Conservation (phyloP, 2,329 filamentous ascomycete genomes). For the Fusarium sp. region DNA sequence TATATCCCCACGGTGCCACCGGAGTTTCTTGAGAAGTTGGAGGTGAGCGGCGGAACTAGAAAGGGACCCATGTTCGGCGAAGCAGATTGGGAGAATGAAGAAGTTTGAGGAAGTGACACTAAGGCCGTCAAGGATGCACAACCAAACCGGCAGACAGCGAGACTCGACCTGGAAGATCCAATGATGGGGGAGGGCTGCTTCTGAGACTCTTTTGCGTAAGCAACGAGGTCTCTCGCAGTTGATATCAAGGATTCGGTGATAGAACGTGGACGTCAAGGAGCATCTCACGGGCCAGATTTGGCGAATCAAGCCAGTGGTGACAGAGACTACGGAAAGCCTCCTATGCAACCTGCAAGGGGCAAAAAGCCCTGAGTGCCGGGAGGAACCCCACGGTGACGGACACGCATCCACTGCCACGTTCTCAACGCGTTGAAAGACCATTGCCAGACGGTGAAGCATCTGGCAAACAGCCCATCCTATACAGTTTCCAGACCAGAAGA, state of each 20-base stretch:
- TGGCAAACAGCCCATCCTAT: slow-evolving; percentile 6
- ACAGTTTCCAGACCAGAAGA: slow-evolving; percentile 10
- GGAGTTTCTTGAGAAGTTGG: slow-evolving; percentile 89
- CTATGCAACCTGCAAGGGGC: slow-evolving; percentile 41
- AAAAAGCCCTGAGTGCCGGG: slow-evolving; percentile 10
- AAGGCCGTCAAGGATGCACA: slow-evolving; percentile 2
- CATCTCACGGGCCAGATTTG: background rate
- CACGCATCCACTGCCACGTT: background rate
- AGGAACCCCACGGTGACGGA: slow-evolving; percentile 20
- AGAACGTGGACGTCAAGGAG: slow-evolving; percentile 12
- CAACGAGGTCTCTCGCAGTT: background rate
- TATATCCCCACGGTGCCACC: slow-evolving; percentile 96
- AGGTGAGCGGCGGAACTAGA: slow-evolving; percentile 61
- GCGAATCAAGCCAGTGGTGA: slow-evolving; percentile 9
- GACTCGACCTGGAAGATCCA: background rate
- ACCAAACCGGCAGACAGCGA: background rate
- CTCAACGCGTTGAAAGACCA: background rate
- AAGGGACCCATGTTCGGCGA: slow-evolving; percentile 67
- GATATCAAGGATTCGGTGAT: background rate
- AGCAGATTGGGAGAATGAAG: slow-evolving; percentile 73
- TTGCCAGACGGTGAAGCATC: slow-evolving; percentile 12
- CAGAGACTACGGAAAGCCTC: slow-evolving; percentile 14
- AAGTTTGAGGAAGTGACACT: slow-evolving; percentile 51
- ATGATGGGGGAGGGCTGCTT: background rate
- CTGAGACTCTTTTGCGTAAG: slow-evolving; percentile 7